Evolutionary conservation across 148 eudicot genomes (phyloP).

Genomic region (Vaccinium macrocarpon): DNA sequence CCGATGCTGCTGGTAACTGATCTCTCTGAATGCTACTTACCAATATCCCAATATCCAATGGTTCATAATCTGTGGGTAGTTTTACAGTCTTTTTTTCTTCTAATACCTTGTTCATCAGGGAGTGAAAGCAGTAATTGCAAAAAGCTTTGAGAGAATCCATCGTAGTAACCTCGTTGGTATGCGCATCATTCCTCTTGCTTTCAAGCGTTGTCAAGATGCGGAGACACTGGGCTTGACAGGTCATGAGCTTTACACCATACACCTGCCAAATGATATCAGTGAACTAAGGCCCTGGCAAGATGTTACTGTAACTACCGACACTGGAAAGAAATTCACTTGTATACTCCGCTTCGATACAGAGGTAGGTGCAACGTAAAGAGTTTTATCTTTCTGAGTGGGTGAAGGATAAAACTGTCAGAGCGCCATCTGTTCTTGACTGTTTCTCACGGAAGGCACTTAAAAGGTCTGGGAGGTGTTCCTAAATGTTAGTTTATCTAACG

Average conservation of each 20-base stretch:
- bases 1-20: conserved; percentile 81
- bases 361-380: conserved; percentile 35
- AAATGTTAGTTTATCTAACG: background rate
- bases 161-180: conserved; percentile 96
- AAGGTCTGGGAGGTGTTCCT: background rate
- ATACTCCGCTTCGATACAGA: conserved; percentile 91
- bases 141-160: conserved; percentile 97
- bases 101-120: conserved; percentile 46
- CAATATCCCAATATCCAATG: background rate
- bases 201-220: conserved; percentile 93
- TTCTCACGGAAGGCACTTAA: background rate
- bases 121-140: conserved; percentile 95
- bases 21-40: background rate
- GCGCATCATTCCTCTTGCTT: conserved; percentile 95
- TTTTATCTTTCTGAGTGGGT: background rate
- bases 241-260: conserved; percentile 83
- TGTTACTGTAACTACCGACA: conserved; percentile 72
- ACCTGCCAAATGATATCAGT: conserved; percentile 75
- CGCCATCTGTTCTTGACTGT: background rate
- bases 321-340: conserved; percentile 85
- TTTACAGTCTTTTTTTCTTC: background rate
- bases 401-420: background rate
- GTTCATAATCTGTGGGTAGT: background rate
- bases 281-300: conserved; percentile 96
- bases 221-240: conserved; percentile 92